Conservation (phyloP, 208 protist species). For the Trypanosoma conorhini region DNA sequence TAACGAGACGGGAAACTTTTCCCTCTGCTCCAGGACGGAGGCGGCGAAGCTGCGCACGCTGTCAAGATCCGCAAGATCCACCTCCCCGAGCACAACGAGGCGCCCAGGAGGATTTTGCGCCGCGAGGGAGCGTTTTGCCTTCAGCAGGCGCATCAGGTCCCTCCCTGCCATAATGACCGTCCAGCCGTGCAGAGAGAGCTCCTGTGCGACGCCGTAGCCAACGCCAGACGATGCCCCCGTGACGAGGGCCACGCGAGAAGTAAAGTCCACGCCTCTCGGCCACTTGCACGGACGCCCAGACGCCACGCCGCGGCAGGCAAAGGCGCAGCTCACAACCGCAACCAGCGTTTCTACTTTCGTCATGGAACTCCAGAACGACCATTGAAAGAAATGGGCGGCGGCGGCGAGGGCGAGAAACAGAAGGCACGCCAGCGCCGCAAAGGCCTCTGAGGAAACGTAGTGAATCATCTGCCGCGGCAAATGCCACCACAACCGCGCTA, state of each 20-base stretch:
- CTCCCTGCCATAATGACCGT: slow-evolving; percentile 73
- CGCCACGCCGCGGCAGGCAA: slow-evolving; percentile 51
- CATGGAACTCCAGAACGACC: slow-evolving; percentile 9
- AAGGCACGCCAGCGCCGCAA: slow-evolving; percentile 35
- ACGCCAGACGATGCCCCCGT: slow-evolving; percentile 78
- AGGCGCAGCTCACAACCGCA: slow-evolving; percentile 29
- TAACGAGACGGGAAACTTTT: slow-evolving; percentile 50
- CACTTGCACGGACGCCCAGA: slow-evolving; percentile 56
- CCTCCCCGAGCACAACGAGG: slow-evolving; percentile 60
- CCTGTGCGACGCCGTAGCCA: slow-evolving; percentile 68
- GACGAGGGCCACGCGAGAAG: slow-evolving; percentile 70
- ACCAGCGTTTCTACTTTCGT: slow-evolving; percentile 18
- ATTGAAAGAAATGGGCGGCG: slow-evolving; percentile 12
- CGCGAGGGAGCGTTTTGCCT: slow-evolving; percentile 47
- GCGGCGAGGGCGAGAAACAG: slow-evolving; percentile 30
- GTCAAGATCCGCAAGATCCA: slow-evolving; percentile 65
- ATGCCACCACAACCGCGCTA: background rate
- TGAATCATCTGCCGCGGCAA: slow-evolving; percentile 59
- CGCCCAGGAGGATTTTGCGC: slow-evolving; percentile 9
- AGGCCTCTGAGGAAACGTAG: slow-evolving; percentile 54
- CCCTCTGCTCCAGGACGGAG: slow-evolving; percentile 34
- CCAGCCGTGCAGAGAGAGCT: slow-evolving; percentile 74
- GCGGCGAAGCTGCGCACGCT: slow-evolving; percentile 73
- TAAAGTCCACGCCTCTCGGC: slow-evolving; percentile 59
- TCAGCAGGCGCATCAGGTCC: slow-evolving; percentile 53